Evolutionary conservation across 2,329 filamentous ascomycete species (phyloP), one percentile per base, ranked within the genome.

Genomic region (Aureobasidium pullulans): DNA sequence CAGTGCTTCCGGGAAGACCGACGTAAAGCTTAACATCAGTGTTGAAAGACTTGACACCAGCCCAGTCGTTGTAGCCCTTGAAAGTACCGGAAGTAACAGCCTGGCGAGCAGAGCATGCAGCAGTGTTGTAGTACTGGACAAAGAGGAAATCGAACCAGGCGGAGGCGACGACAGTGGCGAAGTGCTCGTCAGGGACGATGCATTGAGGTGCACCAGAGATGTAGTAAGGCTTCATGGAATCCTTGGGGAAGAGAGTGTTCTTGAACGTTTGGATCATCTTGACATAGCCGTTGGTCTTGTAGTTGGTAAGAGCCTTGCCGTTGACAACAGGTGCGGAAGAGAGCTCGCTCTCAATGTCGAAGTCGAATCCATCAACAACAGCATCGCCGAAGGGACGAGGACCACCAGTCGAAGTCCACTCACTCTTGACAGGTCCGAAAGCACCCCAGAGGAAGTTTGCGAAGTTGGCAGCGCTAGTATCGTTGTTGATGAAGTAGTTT

Each of bases 321-420:
- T 62, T 48, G 37, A 60, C 56, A 11, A 47, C 52, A 36, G 62
- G 62, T 7, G 56, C 56, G 16, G 53, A 44, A 19, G 71, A 71
- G 13, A 81, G 79, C 2, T 72, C 71, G 4, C 81, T 76, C 73
- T 90, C 87, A 62, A 90, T 85, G 70, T 91, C 88, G 63, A 90
- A 84, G 72, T 91, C 88, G 70, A 91, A 90, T 4, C 88, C 88
- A 69, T 91, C 86, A 43, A 91, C 74, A 4, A 82, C 76, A 9
- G 84, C 82, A 11, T 74, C 72, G 57, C 85, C 85, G 68, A 90
- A 90, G 1, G 88, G 88, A 8, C 88, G 82, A 59, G 82, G 77
- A 7, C 75, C 75, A 1, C 70, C 71, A 42, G 72, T 63, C 11
- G 40, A 44, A 13, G 57, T 54, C 62, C 62, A 63, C n/a, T 47